Conservation (phyloP, 495 filamentous ascomycete species). For the Trichoderma reesei region DNA sequence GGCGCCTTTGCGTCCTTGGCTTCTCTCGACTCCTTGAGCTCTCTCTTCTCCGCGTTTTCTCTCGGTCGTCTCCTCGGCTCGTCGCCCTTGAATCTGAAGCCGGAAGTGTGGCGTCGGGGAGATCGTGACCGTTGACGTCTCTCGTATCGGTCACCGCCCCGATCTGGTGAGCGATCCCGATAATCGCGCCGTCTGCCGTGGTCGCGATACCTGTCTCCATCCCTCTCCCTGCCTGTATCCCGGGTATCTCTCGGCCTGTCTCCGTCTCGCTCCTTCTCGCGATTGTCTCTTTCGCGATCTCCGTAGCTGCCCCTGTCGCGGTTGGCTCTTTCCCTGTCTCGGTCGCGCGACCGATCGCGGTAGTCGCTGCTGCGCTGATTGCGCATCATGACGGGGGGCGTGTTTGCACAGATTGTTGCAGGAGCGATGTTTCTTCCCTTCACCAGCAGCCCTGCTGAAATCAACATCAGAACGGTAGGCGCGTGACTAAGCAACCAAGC, state of each 20-base stretch:
- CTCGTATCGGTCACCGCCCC: constrained; percentile 16
- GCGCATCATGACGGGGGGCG: no score
- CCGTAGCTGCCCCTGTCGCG: constrained; percentile 27
- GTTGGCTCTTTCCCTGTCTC: constrained; percentile 56
- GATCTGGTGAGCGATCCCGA: constrained; percentile 16
- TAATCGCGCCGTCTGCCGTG: constrained; percentile 11
- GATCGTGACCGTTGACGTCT: constrained; percentile 1
- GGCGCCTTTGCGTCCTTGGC: constrained; percentile 9
- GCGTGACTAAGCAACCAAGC: no score
- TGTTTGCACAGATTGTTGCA: no score
- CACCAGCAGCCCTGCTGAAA: no score
- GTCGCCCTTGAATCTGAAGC: constrained; percentile 8
- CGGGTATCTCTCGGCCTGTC: constrained; percentile 6
- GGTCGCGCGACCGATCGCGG: no score
- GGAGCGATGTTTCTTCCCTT: no score
- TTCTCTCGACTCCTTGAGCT: constrained; percentile 13
- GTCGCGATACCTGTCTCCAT: constrained; percentile 21
- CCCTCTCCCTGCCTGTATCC: constrained; percentile 17
- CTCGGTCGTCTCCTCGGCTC: constrained; percentile 18
- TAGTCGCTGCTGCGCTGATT: no score
- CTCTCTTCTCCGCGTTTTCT: constrained; percentile 14
- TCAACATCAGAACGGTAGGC: no score
- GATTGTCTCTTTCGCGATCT: no score
- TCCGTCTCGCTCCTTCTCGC: constrained; percentile 14
- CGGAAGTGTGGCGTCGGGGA: not conserved